These are phyloP conservation scores for Xylariomycetidae sp. DNA, from an alignment of 2,329 filamentous ascomycete genomes.

Conservation along the genomic window DNA sequence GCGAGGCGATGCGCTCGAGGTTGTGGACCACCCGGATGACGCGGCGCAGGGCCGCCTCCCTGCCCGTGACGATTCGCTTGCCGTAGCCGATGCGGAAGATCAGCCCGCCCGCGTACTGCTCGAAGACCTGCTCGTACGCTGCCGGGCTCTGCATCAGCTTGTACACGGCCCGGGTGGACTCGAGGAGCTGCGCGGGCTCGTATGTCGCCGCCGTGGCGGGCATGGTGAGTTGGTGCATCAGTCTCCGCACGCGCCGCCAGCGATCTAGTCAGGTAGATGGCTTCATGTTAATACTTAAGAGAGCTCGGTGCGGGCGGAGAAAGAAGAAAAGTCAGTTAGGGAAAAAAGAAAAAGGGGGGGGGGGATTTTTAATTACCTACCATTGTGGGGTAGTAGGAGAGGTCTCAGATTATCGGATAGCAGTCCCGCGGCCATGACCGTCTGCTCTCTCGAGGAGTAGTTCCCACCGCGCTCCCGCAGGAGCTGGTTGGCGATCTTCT, in stretches of 20 bases:
- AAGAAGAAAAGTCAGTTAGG: background rate
- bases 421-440: background rate
- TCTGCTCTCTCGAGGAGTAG: background rate
- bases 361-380: no score
- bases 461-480: background rate
- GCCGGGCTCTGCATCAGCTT: background rate
- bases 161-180: background rate
- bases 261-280: no score
- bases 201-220: background rate
- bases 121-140: background rate
- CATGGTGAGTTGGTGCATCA: constrained; percentile 1
- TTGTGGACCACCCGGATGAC: background rate
- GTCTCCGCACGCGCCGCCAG: background rate
- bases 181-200: background rate
- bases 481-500: background rate
- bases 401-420: constrained; percentile 1
- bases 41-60: background rate
- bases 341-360: no score
- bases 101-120: background rate
- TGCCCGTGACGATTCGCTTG: constrained; percentile 1
- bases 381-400: background rate
- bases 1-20: no score
- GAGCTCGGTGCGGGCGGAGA: no score
- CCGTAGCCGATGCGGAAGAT: background rate
- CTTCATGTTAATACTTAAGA: background rate